Conservation (phyloP, 179 eudicot species). For the Silene coronaria region DNA sequence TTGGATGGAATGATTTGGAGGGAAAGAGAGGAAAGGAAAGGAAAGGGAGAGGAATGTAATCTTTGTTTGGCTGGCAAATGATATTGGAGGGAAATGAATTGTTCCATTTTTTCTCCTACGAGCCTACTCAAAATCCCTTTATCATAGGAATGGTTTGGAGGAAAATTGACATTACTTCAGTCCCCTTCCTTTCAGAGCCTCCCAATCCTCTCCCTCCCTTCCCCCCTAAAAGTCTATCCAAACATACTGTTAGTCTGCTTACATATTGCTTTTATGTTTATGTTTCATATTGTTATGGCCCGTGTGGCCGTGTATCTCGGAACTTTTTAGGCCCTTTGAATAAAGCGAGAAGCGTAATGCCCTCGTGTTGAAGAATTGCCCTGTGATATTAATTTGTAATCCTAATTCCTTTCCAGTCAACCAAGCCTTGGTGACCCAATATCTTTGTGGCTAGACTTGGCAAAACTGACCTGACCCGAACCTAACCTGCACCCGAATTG, state of each 20-base stretch:
- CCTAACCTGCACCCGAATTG: no score
- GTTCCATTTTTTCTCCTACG: not conserved
- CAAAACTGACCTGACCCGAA: no score
- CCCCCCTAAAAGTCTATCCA: no score
- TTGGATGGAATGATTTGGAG: no score
- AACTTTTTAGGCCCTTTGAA: not conserved
- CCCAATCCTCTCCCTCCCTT: no score
- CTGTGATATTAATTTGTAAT: not conserved
- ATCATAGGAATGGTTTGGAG: not conserved
- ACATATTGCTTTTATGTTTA: not conserved
- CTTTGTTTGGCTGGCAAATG: not conserved
- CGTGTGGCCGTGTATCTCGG: not conserved
- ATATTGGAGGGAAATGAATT: not conserved
- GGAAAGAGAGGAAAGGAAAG: no score
- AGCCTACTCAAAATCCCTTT: not conserved
- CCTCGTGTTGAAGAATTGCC: not conserved
- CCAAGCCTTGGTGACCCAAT: not conserved
- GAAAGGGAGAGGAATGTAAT: not conserved
- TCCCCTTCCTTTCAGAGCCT: no score
- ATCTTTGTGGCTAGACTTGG: no score
- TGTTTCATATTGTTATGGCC: not conserved
- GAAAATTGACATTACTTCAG: not conserved
- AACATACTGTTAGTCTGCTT: no score
- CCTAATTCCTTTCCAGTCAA: not conserved
- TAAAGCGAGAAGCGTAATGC: not conserved